These are phyloP conservation scores for Copromyces sp. DNA, from an alignment of 495 filamentous ascomycete species.

Conservation along the genomic window DNA sequence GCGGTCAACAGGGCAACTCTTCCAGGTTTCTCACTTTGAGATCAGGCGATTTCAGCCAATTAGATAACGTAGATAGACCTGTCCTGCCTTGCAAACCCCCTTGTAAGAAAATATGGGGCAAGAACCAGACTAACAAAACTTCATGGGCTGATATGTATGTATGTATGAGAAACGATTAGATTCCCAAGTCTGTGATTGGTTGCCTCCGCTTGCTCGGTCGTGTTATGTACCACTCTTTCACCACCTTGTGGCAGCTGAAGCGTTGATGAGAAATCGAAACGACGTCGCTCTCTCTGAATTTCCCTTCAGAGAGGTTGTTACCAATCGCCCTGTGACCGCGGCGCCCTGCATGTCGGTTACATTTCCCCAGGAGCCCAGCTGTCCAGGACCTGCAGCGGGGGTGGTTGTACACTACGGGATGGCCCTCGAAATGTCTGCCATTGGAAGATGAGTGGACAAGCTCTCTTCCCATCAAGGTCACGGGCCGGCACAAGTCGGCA, in stretches of 20 bases:
- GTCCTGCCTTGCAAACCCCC: no score
- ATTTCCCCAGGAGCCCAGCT: not conserved
- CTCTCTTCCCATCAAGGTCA: not conserved
- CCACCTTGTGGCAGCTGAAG: not conserved
- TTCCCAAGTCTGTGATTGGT: not conserved
- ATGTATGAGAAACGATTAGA: no score
- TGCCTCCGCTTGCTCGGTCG: not conserved
- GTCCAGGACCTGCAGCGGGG: not conserved
- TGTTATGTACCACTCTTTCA: not conserved
- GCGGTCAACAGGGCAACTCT: no score
- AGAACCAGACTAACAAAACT: no score
- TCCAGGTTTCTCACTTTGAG: no score
- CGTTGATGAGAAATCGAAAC: not conserved
- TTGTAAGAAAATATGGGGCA: no score
- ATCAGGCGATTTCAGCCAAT: no score
- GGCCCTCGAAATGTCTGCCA: no score
- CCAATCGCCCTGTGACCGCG: constrained; percentile 11
- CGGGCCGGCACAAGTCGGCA: no score
- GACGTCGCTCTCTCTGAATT: not conserved
- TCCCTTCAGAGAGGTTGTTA: not conserved
- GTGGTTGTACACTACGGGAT: not conserved
- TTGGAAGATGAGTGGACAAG: not conserved
- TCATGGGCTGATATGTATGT: no score
- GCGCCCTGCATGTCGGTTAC: constrained; percentile 10
- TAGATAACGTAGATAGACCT: no score